These are phyloP conservation scores for Ceratocystis smalleyi DNA, from an alignment of 2,329 filamentous ascomycete genomes.

Conservation along the genomic window DNA sequence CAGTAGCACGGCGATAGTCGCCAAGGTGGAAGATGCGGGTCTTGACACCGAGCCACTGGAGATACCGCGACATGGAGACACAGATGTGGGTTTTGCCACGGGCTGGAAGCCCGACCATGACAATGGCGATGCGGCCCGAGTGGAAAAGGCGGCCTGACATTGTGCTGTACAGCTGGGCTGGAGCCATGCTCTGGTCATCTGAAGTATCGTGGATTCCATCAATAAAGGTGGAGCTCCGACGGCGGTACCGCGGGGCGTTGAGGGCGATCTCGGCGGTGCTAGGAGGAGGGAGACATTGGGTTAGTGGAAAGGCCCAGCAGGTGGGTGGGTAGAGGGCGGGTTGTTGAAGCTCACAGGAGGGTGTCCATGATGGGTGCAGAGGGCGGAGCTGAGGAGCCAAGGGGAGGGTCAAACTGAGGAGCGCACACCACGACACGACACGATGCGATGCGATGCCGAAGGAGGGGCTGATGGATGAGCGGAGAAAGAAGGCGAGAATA, in stretches of 20 bases:
- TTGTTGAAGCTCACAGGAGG: constrained; percentile 17
- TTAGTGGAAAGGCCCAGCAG: neutral
- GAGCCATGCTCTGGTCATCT: constrained; percentile 67
- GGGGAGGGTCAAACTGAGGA: neutral
- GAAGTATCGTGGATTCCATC: constrained; percentile 92
- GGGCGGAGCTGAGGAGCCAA: neutral
- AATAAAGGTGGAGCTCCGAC: constrained; percentile 89
- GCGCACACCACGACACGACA: neutral
- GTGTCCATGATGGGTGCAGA: constrained; percentile 17
- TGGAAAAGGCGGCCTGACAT: constrained; percentile 96
- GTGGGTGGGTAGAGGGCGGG: neutral
- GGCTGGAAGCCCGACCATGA: constrained; percentile 87
- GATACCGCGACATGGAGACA: constrained; percentile 83
- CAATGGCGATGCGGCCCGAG: constrained; percentile 90
- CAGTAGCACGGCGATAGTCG: constrained; percentile 84
- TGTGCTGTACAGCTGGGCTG: constrained; percentile 93
- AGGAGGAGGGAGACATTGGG: constrained; percentile 14
- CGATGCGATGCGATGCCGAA: neutral
- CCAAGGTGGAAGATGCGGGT: constrained; percentile 95
- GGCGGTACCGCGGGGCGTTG: constrained; percentile 75
- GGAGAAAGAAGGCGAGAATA: no score
- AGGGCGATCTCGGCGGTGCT: constrained; percentile 86
- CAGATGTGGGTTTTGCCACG: constrained; percentile 96
- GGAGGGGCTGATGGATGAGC: no score
- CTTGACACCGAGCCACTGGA: constrained; percentile 95